Percentiles rank a stretch among this genome's conserved stretches.
These are phyloP conservation scores for Phaffia tasmanica DNA, from an alignment of 768 basidiomycete genomes.

Conservation along the genomic window DNA sequence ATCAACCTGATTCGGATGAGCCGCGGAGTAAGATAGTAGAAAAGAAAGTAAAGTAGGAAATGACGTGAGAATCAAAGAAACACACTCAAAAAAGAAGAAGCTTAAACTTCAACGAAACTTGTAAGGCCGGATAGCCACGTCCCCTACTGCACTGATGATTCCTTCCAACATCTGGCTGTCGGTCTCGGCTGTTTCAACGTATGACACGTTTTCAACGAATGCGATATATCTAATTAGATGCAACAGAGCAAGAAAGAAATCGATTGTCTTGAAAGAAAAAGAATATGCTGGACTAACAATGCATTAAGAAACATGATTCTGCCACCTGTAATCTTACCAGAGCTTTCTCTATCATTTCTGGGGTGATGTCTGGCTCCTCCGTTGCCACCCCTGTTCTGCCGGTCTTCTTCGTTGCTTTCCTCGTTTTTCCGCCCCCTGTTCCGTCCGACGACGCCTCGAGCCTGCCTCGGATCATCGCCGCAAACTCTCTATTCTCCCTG, in stretches of 20 bases:
- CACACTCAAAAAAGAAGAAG: background rate
- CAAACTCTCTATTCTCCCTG: slow-evolving; percentile 30
- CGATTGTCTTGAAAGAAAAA: background rate
- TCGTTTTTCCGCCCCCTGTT: background rate
- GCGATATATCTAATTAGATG: slow-evolving; percentile 31
- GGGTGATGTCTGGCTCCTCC: background rate
- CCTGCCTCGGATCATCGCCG: slow-evolving; percentile 31
- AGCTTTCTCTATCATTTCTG: slow-evolving; percentile 28
- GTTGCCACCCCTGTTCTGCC: slow-evolving; percentile 29
- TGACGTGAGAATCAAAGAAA: background rate
- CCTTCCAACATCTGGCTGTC: slow-evolving; percentile 4
- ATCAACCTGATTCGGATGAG: slow-evolving; percentile 32
- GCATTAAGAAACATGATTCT: slow-evolving; percentile 32
- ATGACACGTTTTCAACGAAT: slow-evolving; percentile 35
- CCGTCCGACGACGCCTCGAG: slow-evolving; percentile 21
- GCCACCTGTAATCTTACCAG: slow-evolving; percentile 35
- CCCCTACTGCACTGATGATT: slow-evolving; percentile 12
- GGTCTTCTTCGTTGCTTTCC: slow-evolving; percentile 1
- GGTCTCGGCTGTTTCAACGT: slow-evolving; percentile 28
- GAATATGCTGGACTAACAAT: slow-evolving; percentile 30
- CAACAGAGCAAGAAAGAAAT: background rate
- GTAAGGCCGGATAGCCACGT: slow-evolving; percentile 20
- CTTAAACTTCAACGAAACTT: background rate
- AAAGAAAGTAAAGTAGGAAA: background rate
- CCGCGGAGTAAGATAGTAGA: slow-evolving; percentile 11